Evolutionary conservation across 257 asterid genomes (phyloP).

Genomic region (Solanum bulbocastanum): DNA sequence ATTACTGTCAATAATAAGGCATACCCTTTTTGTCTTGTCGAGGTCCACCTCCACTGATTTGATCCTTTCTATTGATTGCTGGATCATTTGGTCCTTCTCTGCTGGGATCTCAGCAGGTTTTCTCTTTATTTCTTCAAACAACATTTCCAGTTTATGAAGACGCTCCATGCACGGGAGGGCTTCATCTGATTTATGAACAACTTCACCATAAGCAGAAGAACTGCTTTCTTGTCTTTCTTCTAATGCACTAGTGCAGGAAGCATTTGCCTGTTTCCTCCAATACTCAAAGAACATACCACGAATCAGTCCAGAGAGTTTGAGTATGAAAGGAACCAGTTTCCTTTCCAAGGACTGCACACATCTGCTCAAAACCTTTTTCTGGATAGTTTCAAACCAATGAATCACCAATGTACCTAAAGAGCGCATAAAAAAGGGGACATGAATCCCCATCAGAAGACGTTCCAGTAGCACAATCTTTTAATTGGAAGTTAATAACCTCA

Average conservation of each 20-base stretch:
- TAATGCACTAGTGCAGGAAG: constrained; percentile 21
- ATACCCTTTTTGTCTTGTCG: constrained; percentile 76
- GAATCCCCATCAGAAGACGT: background rate
- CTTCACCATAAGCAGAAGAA: constrained; percentile 11
- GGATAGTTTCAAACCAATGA: constrained; percentile 5
- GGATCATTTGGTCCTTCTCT: constrained; percentile 80
- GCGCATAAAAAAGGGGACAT: background rate
- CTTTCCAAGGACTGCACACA: constrained; percentile 36
- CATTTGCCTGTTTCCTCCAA: constrained; percentile 42
- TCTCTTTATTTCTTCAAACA: constrained; percentile 61
- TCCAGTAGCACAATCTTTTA: background rate
- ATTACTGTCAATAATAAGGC: background rate
- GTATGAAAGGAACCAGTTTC: constrained; percentile 25
- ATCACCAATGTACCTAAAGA: background rate
- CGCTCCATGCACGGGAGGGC: constrained; percentile 59
- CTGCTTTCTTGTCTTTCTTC: constrained; percentile 18
- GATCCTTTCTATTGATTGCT: constrained; percentile 72
- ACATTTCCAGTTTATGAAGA: constrained; percentile 60
- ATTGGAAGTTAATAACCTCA: background rate
- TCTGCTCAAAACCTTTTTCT: constrained; percentile 43
- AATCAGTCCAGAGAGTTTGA: constrained; percentile 26
- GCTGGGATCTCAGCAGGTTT: constrained; percentile 69
- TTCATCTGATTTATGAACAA: constrained; percentile 23
- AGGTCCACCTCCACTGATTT: constrained; percentile 73
- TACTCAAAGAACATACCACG: constrained; percentile 28